Base-by-base conservation (phyloP, 768 basidiomycete genomes). In the Tylopilus rubrobrunneus region DNA sequence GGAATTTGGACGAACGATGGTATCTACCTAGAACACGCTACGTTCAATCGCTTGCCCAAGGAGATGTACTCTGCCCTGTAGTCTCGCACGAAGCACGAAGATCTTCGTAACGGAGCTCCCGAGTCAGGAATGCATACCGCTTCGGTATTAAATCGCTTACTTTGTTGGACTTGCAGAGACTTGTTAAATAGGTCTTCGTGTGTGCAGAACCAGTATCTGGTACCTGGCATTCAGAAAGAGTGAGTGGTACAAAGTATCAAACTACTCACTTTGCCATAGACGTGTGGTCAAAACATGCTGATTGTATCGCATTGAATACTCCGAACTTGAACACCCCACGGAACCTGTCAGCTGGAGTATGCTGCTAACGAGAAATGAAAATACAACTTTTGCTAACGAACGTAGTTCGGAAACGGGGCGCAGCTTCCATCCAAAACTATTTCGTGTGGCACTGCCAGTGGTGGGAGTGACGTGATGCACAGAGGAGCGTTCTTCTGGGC, bases 111-210 rank as follows among this genome's bases (percentile, higher is more conserved):
- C 44, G 33, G 11, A 42, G 25, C 21, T 47, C 43, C 17, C 14
- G 28, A 15, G 45, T 62, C 43, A 60, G 56, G 33, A 56, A 48
- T 21, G 41, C 21, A 40, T 58, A 25, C 45, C n/a, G 21, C 40
- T 39, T 37, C 29, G 46, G 44, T 34, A 29, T 23, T 17, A 58
- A 52, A 12, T 21, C 15, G 29, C 82, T 65, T 64, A 93, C 94
- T 98, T 70, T 98, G 97, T 65, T 98, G 96, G 14, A 97, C 89
- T 73, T 98, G 95, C 10, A 99, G 76, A 11, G 86, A 89, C 64
- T 85, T 88, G 71, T 93, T 92, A 73, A 99, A 99, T 44, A 86
- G 73, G 39, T 96, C 89, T 15, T 89, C 88, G 49, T 82, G 78
- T 1, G 95, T 98, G 54, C 86, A 75, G 98, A 67, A 29, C 89